A percentile compares a stretch with the other conserved stretches of the same genome.
These are phyloP conservation scores for Fusarium cyanostomum DNA, from an alignment of 2,329 filamentous ascomycete genomes.

Conservation along the genomic window DNA sequence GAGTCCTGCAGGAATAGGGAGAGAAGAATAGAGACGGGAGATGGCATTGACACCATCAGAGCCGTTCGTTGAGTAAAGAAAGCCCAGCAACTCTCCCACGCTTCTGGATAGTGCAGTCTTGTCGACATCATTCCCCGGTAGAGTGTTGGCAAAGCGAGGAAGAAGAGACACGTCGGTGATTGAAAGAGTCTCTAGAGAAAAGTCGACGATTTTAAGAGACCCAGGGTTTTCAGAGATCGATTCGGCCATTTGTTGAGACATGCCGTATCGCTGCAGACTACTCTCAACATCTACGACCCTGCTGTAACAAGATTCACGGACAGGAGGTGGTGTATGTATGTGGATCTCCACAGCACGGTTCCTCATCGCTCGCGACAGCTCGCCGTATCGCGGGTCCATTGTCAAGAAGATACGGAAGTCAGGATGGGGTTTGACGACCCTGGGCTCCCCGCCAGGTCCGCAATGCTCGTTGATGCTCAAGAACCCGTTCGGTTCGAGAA, in stretches of 20 bases:
- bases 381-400: conserved; percentile 89
- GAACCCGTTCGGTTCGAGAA: conserved; percentile 89
- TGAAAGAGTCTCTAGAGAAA: conserved; percentile 60
- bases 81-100: conserved; percentile 42
- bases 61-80: conserved; percentile 48
- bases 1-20: conserved; percentile 40
- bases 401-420: conserved; percentile 94
- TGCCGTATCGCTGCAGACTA: conserved; percentile 57
- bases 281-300: conserved; percentile 60
- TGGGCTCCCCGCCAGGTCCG: conserved; percentile 80
- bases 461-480: conserved; percentile 95
- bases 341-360: conserved; percentile 94
- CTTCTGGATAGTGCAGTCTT: conserved; percentile 14
- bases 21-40: conserved; percentile 47
- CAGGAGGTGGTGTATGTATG: conserved; percentile 61
- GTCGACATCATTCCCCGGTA: conserved; percentile 13
- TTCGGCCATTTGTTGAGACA: conserved; percentile 48
- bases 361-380: conserved; percentile 94
- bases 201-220: conserved; percentile 42
- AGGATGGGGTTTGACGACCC: conserved; percentile 81
- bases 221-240: conserved; percentile 35
- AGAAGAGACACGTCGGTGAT: conserved; percentile 56
- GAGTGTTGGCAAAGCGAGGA: conserved; percentile 44
- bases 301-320: conserved; percentile 46
- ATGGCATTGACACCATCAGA: conserved; percentile 46